phyloP scores from a whole-genome alignment of 768 basidiomycete genomes.

The Cystofilobasidium bisporidii region DNA sequence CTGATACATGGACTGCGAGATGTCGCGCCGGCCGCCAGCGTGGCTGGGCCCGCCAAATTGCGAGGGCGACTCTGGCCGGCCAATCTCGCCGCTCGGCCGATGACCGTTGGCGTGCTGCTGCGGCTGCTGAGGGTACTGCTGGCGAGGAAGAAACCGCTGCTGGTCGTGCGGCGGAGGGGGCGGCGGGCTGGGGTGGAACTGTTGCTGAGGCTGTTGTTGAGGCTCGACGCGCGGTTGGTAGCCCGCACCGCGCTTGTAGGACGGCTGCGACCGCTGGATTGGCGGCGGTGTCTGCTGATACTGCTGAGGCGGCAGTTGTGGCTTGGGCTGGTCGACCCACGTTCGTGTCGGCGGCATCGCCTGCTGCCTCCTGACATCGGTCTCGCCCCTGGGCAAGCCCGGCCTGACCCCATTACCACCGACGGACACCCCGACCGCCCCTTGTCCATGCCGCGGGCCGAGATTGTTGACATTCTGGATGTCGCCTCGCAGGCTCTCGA shows the following conservation, averaged over 20 bases:
- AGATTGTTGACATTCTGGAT: conserved; percentile 44
- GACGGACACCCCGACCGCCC: conserved; percentile 43
- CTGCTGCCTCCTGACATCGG: conserved; percentile 48
- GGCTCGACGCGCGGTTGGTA: conserved; percentile 38
- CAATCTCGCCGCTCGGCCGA: background rate
- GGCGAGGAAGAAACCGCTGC: background rate
- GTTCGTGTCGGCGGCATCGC: conserved; percentile 45
- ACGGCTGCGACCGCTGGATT: conserved; percentile 4
- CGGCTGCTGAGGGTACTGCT: background rate
- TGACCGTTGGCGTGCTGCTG: background rate
- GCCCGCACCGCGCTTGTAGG: background rate
- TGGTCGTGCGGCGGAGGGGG: conserved; percentile 9
- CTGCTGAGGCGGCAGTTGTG: background rate
- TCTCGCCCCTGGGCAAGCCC: conserved; percentile 44
- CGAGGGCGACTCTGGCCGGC: background rate
- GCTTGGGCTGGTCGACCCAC: conserved; percentile 44
- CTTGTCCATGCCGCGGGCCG: conserved; percentile 3
- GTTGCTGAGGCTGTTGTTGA: conserved; percentile 1
- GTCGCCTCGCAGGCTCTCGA: conserved; percentile 73
- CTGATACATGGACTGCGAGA: conserved; percentile 18
- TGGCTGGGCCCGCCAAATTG: conserved; percentile 1
- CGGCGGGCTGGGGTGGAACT: background rate
- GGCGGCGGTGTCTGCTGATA: conserved; percentile 8
- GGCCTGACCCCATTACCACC: conserved; percentile 44
- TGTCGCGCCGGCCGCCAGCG: background rate